These are phyloP conservation scores for Cucumis cinereus DNA, from an alignment of 306 rosid genomes.

Conservation along the genomic window DNA sequence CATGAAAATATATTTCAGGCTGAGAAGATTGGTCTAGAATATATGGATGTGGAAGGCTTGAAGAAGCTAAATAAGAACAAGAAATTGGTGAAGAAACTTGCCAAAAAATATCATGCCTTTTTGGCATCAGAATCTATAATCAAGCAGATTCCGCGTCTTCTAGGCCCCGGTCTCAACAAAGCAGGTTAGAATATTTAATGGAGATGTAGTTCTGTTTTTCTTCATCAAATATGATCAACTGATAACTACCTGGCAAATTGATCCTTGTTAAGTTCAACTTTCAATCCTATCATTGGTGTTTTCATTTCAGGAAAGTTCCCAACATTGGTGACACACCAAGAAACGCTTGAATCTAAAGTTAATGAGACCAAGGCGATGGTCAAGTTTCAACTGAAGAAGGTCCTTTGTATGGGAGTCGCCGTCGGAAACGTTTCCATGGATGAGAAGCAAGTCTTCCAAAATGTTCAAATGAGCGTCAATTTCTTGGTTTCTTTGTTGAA, in stretches of 20 bases:
- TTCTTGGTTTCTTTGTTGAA: conserved; percentile 75
- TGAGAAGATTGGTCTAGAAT: conserved; percentile 60
- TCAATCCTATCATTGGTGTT: too few species aligned
- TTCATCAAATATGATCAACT: background rate
- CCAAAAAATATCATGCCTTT: conserved; percentile 74
- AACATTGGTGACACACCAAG: conserved; percentile 69
- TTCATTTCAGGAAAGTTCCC: conserved; percentile 59
- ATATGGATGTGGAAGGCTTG: conserved; percentile 70
- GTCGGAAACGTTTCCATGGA: conserved; percentile 82
- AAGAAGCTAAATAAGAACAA: conserved; percentile 81
- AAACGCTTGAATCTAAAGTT: conserved; percentile 69
- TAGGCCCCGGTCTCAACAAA: conserved; percentile 90
- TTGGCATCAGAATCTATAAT: conserved; percentile 85
- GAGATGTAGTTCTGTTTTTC: background rate
- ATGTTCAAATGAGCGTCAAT: conserved; percentile 71
- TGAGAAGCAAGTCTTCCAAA: conserved; percentile 82
- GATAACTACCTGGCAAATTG: too few species aligned
- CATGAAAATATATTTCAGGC: conserved; percentile 29
- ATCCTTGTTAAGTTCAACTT: background rate
- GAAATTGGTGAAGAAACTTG: conserved; percentile 66
- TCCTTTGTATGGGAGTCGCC: conserved; percentile 86
- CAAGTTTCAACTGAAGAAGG: conserved; percentile 79
- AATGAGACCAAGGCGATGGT: conserved; percentile 77
- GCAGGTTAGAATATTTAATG: conserved; percentile 42
- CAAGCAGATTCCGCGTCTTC: conserved; percentile 81